Conservation (phyloP, 1,284 basidiomycete species). For the Bondarzewia mesenterica region DNA sequence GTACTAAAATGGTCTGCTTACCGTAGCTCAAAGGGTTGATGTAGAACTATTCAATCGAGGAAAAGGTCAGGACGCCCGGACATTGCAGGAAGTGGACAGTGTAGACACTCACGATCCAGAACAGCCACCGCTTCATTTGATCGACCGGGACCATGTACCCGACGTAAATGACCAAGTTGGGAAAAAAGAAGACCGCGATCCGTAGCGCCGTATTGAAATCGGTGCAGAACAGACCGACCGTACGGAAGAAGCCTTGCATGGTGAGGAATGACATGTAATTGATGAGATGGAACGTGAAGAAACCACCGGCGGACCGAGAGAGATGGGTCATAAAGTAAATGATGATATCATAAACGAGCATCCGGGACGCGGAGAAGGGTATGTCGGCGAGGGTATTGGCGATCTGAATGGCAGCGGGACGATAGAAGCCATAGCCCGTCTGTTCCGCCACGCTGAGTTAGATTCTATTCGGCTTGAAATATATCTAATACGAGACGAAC, state of each 20-base stretch:
- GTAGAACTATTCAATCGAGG: constrained; percentile 43
- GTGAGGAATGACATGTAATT: constrained; percentile 49
- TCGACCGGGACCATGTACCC: constrained; percentile 71
- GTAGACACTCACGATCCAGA: constrained; percentile 62
- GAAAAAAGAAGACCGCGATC: constrained; percentile 51
- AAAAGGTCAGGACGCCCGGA: neutral
- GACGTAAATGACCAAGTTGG: constrained; percentile 57
- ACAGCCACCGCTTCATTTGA: constrained; percentile 83
- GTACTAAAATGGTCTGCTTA: constrained; percentile 17
- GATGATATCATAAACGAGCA: constrained; percentile 62
- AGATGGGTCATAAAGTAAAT: constrained; percentile 73
- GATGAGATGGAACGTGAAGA: constrained; percentile 69
- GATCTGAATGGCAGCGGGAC: constrained; percentile 65
- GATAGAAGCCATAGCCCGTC: constrained; percentile 75
- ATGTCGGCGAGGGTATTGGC: constrained; percentile 73
- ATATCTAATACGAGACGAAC: constrained; percentile 20
- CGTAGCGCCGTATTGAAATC: constrained; percentile 62
- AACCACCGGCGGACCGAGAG: constrained; percentile 51
- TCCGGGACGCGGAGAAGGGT: constrained; percentile 60
- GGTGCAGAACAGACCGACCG: constrained; percentile 55
- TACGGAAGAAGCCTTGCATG: constrained; percentile 75
- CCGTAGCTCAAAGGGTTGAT: constrained; percentile 78
- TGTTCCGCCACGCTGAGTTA: too few species aligned
- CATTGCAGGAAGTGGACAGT: neutral
- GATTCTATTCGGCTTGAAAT: too few species aligned